Evolutionary conservation across 2,329 filamentous ascomycete genomes (phyloP), one percentile per base, ranked within the genome.

Genomic region (Phaeosphaeriaceae sp.): DNA sequence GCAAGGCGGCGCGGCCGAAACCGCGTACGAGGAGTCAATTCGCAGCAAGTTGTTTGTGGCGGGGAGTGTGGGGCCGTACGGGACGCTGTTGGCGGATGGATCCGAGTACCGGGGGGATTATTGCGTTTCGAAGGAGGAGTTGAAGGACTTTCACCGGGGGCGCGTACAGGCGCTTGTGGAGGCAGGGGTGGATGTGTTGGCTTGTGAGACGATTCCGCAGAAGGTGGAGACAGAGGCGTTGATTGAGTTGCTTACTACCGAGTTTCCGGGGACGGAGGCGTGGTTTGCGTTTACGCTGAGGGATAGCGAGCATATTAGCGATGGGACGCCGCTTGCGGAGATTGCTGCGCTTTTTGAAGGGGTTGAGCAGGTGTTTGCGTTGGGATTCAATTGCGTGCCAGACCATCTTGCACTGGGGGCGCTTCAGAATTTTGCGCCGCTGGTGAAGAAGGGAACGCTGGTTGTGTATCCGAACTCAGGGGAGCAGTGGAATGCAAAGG

Each of bases 41-140:
- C 43, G 43, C 11, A 41, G 41, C 11, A 42, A 51, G 12, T 32
- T 71, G 2, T 64, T 77, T 5, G 60, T 80, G 7, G 78, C 77
- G 4, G 78, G 77, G 4, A 76, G 72, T 44, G 74, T 80, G 5
- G 78, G 78, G 0, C 78, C 78, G 2, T 79, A 79, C 46, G 78
- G 77, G 11, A 77, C 78, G 6, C 79, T 72, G 46, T 66, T 80
- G 2, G 70, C 77, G 1, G 68, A 80, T 47, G 78, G 78, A 4
- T 72, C 70, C 11, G 78, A 80, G 54, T 80, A 80, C 48, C 63
- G 67, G 2, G 78, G 78, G 17, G 72, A 73, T 45, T 80, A 80
- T 52, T 30, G 38, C 2, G 32, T 74, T 1, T 34, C 61, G 1
- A 49, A 53, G 8, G 49, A 65, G 1, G 67, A 70, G 6, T 62